Evolutionary conservation across 2,329 filamentous ascomycete species (phyloP).

Genomic region (Seiridium unicorne): DNA sequence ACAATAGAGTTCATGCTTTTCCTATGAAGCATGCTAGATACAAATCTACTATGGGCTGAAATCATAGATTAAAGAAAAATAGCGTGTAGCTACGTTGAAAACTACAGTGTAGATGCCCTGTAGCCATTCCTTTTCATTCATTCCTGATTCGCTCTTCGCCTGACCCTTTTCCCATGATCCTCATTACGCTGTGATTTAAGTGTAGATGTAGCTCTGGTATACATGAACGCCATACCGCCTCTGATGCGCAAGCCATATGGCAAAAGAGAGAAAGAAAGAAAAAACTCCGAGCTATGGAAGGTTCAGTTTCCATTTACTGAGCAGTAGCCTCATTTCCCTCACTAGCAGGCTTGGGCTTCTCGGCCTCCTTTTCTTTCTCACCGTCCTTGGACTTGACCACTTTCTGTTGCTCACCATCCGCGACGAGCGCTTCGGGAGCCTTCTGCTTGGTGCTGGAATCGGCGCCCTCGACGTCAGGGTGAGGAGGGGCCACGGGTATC

Average conservation of each 20-base stretch:
- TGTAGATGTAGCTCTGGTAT: background rate
- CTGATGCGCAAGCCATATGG: background rate
- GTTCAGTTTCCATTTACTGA: background rate
- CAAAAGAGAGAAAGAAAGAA: background rate
- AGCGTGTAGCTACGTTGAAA: background rate
- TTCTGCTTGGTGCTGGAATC: slow-evolving; percentile 56
- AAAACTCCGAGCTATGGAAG: background rate
- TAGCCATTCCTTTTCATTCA: background rate
- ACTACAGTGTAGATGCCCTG: background rate
- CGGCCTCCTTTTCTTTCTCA: slow-evolving; percentile 55
- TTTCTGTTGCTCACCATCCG: slow-evolving; percentile 35
- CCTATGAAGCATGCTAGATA: too few species aligned
- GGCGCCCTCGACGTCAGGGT: slow-evolving; percentile 60
- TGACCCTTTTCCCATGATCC: slow-evolving; percentile 2
- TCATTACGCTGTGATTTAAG: slow-evolving; percentile 2
- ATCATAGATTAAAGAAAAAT: background rate
- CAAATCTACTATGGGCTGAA: too few species aligned
- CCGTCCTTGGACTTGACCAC: slow-evolving; percentile 55
- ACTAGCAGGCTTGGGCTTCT: slow-evolving; percentile 60
- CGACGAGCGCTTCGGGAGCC: slow-evolving; percentile 18
- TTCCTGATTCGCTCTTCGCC: background rate
- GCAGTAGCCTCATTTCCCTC: slow-evolving; percentile 58
- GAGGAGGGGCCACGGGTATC: slow-evolving; percentile 52
- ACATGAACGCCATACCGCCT: background rate
- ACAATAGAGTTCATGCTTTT: too few species aligned